Conservation (phyloP, 768 basidiomycete genomes). For the Serendipita vermifera region DNA sequence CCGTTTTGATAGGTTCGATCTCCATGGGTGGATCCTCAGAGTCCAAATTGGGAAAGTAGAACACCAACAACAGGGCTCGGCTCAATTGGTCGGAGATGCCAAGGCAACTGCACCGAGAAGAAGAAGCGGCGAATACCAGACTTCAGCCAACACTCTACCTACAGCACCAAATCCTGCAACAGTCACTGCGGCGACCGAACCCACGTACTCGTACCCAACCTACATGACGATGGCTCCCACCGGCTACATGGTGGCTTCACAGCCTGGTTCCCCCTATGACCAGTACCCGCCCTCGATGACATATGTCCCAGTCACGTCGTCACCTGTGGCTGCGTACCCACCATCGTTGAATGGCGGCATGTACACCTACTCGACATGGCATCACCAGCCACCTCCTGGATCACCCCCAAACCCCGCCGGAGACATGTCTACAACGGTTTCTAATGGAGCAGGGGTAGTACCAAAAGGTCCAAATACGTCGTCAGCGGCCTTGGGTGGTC, state of each 20-base stretch:
- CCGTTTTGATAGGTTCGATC: background rate
- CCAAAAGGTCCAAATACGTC: too few species aligned
- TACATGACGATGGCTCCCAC: slow-evolving; percentile 5
- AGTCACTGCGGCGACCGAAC: background rate
- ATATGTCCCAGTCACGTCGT: background rate
- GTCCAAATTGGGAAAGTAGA: slow-evolving; percentile 3
- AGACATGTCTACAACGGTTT: too few species aligned
- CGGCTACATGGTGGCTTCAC: background rate
- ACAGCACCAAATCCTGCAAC: background rate
- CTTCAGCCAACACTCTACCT: background rate
- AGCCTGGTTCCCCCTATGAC: background rate
- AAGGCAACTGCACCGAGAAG: background rate
- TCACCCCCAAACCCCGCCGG: background rate
- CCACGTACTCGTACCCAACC: background rate
- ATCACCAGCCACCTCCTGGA: background rate
- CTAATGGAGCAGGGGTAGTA: too few species aligned
- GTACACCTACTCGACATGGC: slow-evolving; percentile 2
- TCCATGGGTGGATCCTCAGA: background rate
- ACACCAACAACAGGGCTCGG: too few species aligned
- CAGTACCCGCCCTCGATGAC: background rate
- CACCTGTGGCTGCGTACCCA: background rate
- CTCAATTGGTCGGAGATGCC: too few species aligned
- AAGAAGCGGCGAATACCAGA: background rate
- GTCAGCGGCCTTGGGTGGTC: too few species aligned
- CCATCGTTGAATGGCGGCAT: background rate